These are phyloP conservation scores for Fagus sylvatica DNA, from an alignment of 306 rosid species.

Conservation along the genomic window DNA sequence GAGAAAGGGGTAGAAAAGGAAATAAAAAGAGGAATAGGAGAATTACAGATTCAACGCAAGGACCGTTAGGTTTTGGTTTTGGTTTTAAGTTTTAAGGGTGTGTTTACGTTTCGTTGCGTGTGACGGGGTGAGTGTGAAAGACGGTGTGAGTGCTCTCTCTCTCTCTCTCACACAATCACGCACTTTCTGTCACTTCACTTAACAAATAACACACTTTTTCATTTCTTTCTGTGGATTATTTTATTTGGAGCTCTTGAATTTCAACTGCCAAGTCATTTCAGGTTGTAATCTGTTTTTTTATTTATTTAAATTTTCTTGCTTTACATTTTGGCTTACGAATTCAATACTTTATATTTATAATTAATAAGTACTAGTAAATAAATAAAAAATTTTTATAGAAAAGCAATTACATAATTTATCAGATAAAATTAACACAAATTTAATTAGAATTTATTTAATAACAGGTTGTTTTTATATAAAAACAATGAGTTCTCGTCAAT, in stretches of 20 bases:
- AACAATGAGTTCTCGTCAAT: no score
- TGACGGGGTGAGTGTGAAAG: no score
- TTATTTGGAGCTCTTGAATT: not conserved
- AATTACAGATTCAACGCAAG: conserved; percentile 27
- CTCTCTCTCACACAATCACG: not conserved
- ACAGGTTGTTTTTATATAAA: no score
- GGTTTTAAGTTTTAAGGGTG: no score
- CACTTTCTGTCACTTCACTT: conserved; percentile 18
- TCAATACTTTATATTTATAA: no score
- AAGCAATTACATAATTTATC: no score
- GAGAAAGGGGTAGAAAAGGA: conserved; percentile 10
- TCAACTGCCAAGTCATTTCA: conserved; percentile 20
- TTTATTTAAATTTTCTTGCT: not conserved
- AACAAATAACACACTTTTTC: no score
- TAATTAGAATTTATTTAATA: no score
- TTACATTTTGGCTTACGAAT: no score
- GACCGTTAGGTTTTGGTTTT: conserved; percentile 42
- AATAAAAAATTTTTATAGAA: no score
- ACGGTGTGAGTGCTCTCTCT: not conserved
- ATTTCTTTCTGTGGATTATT: not conserved
- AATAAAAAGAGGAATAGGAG: conserved; percentile 2
- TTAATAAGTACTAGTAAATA: no score
- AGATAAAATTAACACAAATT: no score
- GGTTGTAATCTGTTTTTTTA: not conserved
- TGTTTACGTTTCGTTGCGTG: not conserved